Evolutionary conservation across 768 basidiomycete species (phyloP).

Genomic region (Coprinopsis cinerea): DNA sequence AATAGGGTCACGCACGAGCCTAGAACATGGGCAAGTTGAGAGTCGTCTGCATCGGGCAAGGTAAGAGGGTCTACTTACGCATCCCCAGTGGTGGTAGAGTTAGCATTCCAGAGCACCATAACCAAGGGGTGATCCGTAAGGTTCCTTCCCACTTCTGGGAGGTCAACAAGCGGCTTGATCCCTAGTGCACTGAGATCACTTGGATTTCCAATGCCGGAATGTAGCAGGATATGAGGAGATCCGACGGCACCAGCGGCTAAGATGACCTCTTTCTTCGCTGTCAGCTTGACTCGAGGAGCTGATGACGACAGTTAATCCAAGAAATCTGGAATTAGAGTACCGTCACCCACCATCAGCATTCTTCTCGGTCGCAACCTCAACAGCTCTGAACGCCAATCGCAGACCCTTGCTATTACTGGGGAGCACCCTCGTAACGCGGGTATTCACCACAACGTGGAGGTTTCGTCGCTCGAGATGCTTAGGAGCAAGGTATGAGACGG

Average conservation of each 20-base stretch:
- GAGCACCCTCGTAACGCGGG: slow-evolving; percentile 20
- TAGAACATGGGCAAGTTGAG: neutral
- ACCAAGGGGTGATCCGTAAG: slow-evolving; percentile 29
- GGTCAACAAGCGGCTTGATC: slow-evolving; percentile 22
- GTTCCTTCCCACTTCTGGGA: slow-evolving; percentile 34
- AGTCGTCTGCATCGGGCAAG: neutral
- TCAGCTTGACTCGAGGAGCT: slow-evolving; percentile 6
- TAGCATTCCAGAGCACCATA: slow-evolving; percentile 20
- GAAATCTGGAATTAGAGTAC: neutral
- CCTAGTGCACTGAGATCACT: slow-evolving; percentile 18
- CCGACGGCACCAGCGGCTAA: slow-evolving; percentile 34
- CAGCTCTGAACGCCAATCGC: slow-evolving; percentile 3
- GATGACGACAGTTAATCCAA: neutral
- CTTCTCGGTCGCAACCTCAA: slow-evolving; percentile 2
- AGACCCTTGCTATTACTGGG: slow-evolving; percentile 3
- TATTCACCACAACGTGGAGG: slow-evolving; percentile 24
- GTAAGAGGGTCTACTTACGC: slow-evolving; percentile 5
- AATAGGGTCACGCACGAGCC: slow-evolving; percentile 17
- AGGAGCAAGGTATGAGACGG: slow-evolving; percentile 19
- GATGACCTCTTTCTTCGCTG: slow-evolving; percentile 50
- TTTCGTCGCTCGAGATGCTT: slow-evolving; percentile 20
- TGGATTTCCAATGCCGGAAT: slow-evolving; percentile 31
- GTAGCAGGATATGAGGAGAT: slow-evolving; percentile 30
- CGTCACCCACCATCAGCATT: neutral
- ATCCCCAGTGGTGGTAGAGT: slow-evolving; percentile 24